Evolutionary conservation across 176 grass and related monocot species (phyloP).

Genomic region (Triticum turgidum): DNA sequence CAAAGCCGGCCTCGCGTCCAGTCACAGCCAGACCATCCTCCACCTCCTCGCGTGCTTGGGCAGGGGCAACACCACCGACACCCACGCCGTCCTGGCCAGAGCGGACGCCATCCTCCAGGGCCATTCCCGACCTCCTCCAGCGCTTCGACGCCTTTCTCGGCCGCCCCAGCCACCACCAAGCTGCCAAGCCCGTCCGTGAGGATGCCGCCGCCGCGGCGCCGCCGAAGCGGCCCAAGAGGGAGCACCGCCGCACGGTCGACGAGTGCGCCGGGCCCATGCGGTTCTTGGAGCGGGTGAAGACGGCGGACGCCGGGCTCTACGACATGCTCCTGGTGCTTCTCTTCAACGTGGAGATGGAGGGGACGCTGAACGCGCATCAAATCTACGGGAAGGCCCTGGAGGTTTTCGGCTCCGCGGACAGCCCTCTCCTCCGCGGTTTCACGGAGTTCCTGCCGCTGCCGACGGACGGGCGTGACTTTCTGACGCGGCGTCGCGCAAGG

Average conservation of each 20-base stretch:
- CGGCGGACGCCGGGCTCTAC: background rate
- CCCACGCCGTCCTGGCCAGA: too few species aligned
- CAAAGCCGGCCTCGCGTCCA: too few species aligned
- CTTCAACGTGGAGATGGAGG: accelerated
- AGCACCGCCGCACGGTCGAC: background rate
- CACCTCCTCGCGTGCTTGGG: too few species aligned
- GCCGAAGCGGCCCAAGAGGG: background rate
- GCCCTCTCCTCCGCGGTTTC: background rate
- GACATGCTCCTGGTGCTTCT: background rate
- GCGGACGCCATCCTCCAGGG: too few species aligned
- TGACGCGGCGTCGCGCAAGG: background rate
- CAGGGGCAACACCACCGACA: too few species aligned
- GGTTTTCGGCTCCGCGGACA: background rate
- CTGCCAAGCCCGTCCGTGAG: background rate
- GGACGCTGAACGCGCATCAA: background rate
- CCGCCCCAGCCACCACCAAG: too few species aligned
- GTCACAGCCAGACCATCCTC: too few species aligned
- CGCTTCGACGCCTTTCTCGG: too few species aligned
- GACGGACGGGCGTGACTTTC: background rate
- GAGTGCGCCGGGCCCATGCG: accelerated
- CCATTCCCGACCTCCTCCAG: too few species aligned
- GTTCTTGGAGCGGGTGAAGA: background rate
- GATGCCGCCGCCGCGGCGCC: background rate
- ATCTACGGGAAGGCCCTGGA: background rate
- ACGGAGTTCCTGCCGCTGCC: background rate